These are phyloP conservation scores for Aotearoamyces nothofagi DNA, from an alignment of 2,329 filamentous ascomycete species.

Conservation along the genomic window DNA sequence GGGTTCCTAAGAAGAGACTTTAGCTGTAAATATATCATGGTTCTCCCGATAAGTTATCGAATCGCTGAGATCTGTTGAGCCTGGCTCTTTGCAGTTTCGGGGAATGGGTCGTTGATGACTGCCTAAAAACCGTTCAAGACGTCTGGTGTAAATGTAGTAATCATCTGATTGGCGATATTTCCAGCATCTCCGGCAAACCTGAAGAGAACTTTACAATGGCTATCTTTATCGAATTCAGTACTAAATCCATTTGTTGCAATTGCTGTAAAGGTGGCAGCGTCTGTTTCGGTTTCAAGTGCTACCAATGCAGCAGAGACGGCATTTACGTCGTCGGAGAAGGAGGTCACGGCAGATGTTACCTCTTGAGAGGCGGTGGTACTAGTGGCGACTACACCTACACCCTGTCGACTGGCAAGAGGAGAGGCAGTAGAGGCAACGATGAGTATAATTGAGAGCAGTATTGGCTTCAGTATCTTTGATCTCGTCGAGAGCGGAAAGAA, in stretches of 20 bases:
- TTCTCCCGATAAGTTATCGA: not conserved
- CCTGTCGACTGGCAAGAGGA: not conserved
- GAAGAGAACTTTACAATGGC: not conserved
- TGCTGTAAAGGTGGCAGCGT: not conserved
- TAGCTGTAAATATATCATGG: not conserved
- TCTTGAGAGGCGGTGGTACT: not conserved
- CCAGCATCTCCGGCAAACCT: conserved; percentile 1
- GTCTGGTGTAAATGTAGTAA: not conserved
- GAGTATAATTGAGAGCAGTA: not conserved
- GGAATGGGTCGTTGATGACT: not conserved
- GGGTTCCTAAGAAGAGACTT: not conserved
- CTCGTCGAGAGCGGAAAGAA: too few species aligned
- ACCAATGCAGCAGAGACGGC: not conserved
- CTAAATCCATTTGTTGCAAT: not conserved
- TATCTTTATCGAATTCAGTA: not conserved
- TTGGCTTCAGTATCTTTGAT: not conserved
- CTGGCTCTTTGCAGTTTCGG: not conserved
- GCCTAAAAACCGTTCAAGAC: not conserved
- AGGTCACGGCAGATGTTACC: not conserved
- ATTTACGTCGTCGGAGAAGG: not conserved
- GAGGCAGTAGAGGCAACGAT: not conserved
- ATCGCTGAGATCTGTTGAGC: not conserved
- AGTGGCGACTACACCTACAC: not conserved
- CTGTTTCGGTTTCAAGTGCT: not conserved
- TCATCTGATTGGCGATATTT: not conserved